Conservation (phyloP, 2,329 filamentous ascomycete genomes). For the Fusarium graminum region DNA sequence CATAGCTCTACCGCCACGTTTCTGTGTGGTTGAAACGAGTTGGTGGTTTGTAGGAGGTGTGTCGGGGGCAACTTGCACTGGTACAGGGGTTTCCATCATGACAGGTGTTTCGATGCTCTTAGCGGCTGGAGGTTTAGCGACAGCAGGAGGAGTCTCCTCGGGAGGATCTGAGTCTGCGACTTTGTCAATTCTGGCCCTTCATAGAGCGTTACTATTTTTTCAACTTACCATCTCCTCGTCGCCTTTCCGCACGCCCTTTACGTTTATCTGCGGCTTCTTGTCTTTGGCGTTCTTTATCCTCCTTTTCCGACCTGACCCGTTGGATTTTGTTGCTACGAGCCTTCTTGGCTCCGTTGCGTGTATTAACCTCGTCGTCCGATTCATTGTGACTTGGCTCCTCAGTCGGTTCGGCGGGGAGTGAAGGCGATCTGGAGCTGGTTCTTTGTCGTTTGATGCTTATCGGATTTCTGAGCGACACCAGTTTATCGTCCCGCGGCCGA, state of each 20-base stretch:
- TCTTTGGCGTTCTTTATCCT: constrained; percentile 80
- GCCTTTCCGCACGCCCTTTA: constrained; percentile 83
- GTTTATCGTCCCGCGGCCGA: constrained; percentile 39
- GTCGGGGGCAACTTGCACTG: constrained; percentile 51
- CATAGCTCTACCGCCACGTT: constrained; percentile 71
- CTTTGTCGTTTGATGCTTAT: constrained; percentile 83
- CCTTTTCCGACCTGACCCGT: constrained; percentile 73
- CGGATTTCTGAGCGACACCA: constrained; percentile 69
- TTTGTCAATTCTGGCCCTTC: constrained; percentile 28
- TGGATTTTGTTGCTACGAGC: constrained; percentile 71
- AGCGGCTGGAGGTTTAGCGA: constrained; percentile 46
- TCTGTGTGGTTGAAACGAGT: constrained; percentile 63
- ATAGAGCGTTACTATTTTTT: not conserved
- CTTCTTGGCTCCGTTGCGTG: constrained; percentile 69
- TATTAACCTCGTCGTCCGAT: constrained; percentile 76
- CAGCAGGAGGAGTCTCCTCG: constrained; percentile 72
- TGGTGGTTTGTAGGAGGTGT: constrained; percentile 62
- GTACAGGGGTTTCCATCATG: constrained; percentile 46
- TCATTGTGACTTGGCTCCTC: constrained; percentile 69
- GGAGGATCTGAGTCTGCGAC: constrained; percentile 76
- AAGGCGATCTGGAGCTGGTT: constrained; percentile 80
- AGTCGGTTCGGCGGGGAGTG: constrained; percentile 62
- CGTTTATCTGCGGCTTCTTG: constrained; percentile 82
- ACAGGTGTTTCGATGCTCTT: constrained; percentile 53
- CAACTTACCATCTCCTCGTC: constrained; percentile 80